Evolutionary conservation across 2,329 filamentous ascomycete species (phyloP), one percentile per base, ranked within the genome.

Genomic region (Coniochaeta ligniaria): DNA sequence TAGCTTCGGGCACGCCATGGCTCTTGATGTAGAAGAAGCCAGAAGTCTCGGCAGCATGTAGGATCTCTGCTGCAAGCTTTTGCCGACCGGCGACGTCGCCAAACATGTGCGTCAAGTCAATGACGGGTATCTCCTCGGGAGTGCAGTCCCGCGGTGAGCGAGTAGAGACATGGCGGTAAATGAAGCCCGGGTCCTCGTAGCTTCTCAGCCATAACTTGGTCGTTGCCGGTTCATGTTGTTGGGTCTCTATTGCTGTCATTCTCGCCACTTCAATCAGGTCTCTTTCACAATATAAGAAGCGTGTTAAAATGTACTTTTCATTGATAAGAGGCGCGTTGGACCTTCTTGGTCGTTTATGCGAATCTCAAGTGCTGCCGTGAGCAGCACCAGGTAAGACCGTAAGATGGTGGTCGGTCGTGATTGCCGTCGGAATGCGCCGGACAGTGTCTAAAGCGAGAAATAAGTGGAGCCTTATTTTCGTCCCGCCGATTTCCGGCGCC

Each of bases 11-110:
- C 24, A 60, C 35, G 9, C 59, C 59, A 38, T 60, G 59, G 22
- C 56, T 56, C 47, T 56, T 60, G 59, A 60, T 60, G 47, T 60
- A 60, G 35, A 60, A 60, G 47, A 60, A 60, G 12, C 59, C 59
- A 14, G 47, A 54, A 9, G 35, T 55, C 50, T 60, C 59, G 31
- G 59, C 59, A 11, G 59, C 59, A 11, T 41, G 45, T 5, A 60
- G 45, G 8, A 60, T 41, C 43, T 43, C 35, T 20, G 24, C 14
- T 28, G 59, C 45, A 16, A 60, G 59, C n/a, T 33, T 33, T 9
- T 35, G 52, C 12, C 59, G 45, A 6, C 26, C 43, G 6, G 6
- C 20, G 24, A 52, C 4, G 47, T 52, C 26, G 8, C 47, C 47
- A 22, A 52, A 52, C 41, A 58, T 58, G 41, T 2, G 26, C n/a